phyloP scores from a whole-genome alignment of 2,329 filamentous ascomycete species.

The Emergomyces africanus region DNA sequence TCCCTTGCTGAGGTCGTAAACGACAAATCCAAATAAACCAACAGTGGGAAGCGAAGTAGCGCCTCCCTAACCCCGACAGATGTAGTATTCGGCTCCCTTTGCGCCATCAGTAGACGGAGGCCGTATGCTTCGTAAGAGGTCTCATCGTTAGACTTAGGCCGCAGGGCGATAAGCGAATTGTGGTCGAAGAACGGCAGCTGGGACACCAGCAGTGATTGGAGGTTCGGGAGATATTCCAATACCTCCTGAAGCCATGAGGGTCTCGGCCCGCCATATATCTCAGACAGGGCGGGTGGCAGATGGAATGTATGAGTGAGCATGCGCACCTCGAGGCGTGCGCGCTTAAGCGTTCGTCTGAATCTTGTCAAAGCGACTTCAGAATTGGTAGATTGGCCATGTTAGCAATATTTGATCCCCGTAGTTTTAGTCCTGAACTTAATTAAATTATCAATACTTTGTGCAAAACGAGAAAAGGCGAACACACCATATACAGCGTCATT shows the following conservation, averaged over 20 bases:
- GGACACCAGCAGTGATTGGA: conserved; percentile 48
- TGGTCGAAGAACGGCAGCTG: conserved; percentile 51
- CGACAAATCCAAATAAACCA: conserved; percentile 48
- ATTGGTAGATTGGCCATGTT: neutral
- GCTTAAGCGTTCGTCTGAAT: conserved; percentile 45
- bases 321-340: conserved; percentile 40
- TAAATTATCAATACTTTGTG: neutral
- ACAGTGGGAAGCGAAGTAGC: conserved; percentile 38
- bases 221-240: conserved; percentile 43
- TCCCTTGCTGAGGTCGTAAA: conserved; percentile 38
- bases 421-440: too few species aligned
- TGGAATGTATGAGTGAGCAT: conserved; percentile 49
- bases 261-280: conserved; percentile 47
- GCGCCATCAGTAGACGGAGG: conserved; percentile 44
- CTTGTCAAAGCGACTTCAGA: conserved; percentile 42
- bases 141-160: conserved; percentile 13
- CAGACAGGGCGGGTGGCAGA: conserved; percentile 46
- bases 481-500: conserved; percentile 47
- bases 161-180: conserved; percentile 40
- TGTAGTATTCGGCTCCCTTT: conserved; percentile 46
- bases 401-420: neutral
- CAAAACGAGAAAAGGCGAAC: neutral
- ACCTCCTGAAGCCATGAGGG: conserved; percentile 48
- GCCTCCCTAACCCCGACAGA: conserved; percentile 40
- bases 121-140: conserved; percentile 23